Percentiles rank a stretch among this genome's conserved stretches.
Conservation (phyloP, 805 yeast genomes). For the Starmerella floris region DNA sequence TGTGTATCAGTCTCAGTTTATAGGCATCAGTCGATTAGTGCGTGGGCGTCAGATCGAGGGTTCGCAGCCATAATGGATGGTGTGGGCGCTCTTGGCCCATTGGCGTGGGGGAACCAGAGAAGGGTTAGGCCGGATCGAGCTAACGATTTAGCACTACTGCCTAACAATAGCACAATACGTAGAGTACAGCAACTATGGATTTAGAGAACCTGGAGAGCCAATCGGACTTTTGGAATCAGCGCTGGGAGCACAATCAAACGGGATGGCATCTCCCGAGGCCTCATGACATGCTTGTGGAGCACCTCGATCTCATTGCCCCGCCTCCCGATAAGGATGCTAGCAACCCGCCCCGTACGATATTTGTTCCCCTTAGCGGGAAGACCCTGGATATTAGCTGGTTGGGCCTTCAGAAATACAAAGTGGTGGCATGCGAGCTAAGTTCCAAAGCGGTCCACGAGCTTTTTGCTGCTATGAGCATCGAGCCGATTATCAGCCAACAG, state of each 20-base stretch:
- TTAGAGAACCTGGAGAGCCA: conserved; percentile 1
- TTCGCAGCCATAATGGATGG: no score
- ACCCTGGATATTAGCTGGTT: conserved; percentile 14
- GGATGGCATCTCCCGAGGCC: conserved; percentile 14
- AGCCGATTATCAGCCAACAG: not conserved
- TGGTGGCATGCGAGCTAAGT: conserved; percentile 14
- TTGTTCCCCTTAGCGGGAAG: conserved; percentile 16
- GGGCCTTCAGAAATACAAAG: conserved; percentile 6
- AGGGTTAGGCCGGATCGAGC: no score
- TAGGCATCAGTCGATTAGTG: no score
- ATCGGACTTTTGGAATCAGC: conserved; percentile 9
- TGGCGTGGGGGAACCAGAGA: no score
- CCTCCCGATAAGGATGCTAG: not conserved
- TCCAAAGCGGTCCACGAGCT: conserved; percentile 7
- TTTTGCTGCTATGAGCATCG: conserved; percentile 8
- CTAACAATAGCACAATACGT: no score
- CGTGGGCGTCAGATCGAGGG: no score
- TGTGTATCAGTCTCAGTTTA: no score
- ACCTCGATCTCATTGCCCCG: conserved; percentile 7
- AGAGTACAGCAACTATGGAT: no score
- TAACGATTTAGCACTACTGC: no score
- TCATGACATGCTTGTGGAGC: conserved; percentile 7
- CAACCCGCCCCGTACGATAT: not conserved
- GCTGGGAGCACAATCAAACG: conserved; percentile 9
- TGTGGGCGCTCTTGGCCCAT: no score